Conservation (phyloP, 768 basidiomycete species). For the Boletus sensibilis region DNA sequence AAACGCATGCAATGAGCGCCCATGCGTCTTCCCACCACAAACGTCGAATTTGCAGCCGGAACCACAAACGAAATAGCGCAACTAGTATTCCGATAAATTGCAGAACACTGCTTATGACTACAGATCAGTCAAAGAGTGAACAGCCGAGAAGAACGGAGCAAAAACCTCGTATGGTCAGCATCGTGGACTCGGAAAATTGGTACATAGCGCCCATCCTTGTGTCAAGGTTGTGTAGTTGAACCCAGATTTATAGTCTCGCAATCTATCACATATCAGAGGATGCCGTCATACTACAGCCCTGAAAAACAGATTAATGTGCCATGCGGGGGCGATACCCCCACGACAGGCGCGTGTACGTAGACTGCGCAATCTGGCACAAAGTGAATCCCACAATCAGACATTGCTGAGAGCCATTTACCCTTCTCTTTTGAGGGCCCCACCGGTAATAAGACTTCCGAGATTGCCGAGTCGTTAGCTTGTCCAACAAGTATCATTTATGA, state of each 20-base stretch:
- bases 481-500: not conserved
- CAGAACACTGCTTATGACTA: constrained; percentile 8
- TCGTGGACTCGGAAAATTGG: constrained; percentile 13
- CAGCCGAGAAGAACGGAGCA: not conserved
- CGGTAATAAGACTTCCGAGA: not conserved
- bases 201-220: constrained; percentile 6
- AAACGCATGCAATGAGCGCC: constrained; percentile 9
- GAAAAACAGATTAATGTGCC: not conserved
- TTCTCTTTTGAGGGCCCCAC: not conserved
- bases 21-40: constrained; percentile 27
- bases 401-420: not conserved
- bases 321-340: not conserved
- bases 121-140: constrained; percentile 2
- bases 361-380: not conserved
- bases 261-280: not conserved
- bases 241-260: constrained; percentile 7
- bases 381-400: not conserved
- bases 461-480: not conserved
- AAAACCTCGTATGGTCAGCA: constrained; percentile 12
- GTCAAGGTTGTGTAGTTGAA: not conserved
- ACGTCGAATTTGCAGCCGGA: constrained; percentile 15
- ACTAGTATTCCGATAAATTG: constrained; percentile 13
- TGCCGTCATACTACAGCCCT: constrained; percentile 4
- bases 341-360: not conserved
- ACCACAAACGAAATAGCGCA: constrained; percentile 19